These are phyloP conservation scores for Russula lepida DNA, from an alignment of 768 basidiomycete species.

Conservation along the genomic window DNA sequence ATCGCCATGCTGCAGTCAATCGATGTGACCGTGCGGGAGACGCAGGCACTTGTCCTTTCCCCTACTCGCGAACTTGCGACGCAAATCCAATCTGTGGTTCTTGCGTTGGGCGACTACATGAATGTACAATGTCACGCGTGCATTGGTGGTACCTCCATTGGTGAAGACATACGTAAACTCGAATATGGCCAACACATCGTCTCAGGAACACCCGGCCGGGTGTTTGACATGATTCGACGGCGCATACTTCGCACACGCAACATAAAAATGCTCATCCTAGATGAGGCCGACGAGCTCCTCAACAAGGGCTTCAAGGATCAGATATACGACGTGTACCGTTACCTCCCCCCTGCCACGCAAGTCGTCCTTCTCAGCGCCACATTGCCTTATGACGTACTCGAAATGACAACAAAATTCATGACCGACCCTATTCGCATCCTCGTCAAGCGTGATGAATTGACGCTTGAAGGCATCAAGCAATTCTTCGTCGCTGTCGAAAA, in stretches of 20 bases:
- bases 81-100: conserved; percentile 96
- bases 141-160: conserved; percentile 94
- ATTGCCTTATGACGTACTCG: conserved; percentile 91
- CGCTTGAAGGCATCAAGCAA: conserved; percentile 92
- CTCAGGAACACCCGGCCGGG: conserved; percentile 94
- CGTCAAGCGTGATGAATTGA: conserved; percentile 98
- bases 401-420: conserved; percentile 99
- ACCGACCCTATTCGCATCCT: conserved; percentile 96
- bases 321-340: conserved; percentile 97
- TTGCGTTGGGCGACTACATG: conserved; percentile 98
- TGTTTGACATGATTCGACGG: conserved; percentile 98
- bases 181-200: conserved; percentile 98
- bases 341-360: conserved; percentile 94
- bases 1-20: conserved; percentile 98
- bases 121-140: conserved; percentile 98
- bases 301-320: conserved; percentile 99
- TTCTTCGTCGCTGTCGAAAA: conserved; percentile 99
- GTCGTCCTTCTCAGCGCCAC: conserved; percentile 96
- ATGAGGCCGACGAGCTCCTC: conserved; percentile 92
- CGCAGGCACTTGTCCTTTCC: conserved; percentile 92
- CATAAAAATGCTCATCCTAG: conserved; percentile 95
- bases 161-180: conserved; percentile 94
- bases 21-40: conserved; percentile 89
- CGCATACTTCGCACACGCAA: conserved; percentile 88
- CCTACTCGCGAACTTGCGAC: conserved; percentile 98